Evolutionary conservation across 352 stramenopile genomes (phyloP), one percentile per base, ranked within the genome.

Genomic region (Globisporangium canariense): DNA sequence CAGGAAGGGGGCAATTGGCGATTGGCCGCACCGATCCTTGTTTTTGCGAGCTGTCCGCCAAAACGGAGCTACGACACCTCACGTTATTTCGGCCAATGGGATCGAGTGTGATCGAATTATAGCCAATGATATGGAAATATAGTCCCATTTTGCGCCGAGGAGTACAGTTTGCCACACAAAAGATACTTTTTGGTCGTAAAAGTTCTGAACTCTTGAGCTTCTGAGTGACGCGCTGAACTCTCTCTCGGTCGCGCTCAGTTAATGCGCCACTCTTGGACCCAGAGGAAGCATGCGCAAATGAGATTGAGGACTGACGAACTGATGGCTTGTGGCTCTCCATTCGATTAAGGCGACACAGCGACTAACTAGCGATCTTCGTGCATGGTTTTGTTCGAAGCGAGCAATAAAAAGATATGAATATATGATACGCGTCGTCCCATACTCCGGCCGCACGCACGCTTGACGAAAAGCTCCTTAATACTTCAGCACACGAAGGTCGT

Each of bases 401-500:
- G 50, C 50, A 56, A 56, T 56, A 56, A 56, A 56, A 56, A 56
- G 36, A 56, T 56, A 20, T 47, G 34, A 32, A 40, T 41, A 30
- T 61, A 51, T 52, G 7, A 50, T 32, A 16, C 49, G 47, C 18
- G 28, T 43, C 8, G 6, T 36, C 32, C 32, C 32, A 36, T 36
- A 36, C 32, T 36, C 32, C 32, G 32, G 32, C 32, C 32, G 32
- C 32, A 34, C 30, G 30, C 30, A 36, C 32, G 32, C 32, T 36
- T 36, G 32, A 11, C 36, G 36, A 41, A 41, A 4, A 41, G 36
- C 36, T 41, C 36, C 9, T 36, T 4, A 5, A 16, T 30, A 14
- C 13, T 16, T 70, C 46, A 70, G 34, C 58, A 65, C 52, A 65
- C 64, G 32, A 62, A 70, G 10, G 64, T 57, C 14, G 50, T 34